Conservation (phyloP, 2,329 filamentous ascomycete species). For the Cercospora citrullina region DNA sequence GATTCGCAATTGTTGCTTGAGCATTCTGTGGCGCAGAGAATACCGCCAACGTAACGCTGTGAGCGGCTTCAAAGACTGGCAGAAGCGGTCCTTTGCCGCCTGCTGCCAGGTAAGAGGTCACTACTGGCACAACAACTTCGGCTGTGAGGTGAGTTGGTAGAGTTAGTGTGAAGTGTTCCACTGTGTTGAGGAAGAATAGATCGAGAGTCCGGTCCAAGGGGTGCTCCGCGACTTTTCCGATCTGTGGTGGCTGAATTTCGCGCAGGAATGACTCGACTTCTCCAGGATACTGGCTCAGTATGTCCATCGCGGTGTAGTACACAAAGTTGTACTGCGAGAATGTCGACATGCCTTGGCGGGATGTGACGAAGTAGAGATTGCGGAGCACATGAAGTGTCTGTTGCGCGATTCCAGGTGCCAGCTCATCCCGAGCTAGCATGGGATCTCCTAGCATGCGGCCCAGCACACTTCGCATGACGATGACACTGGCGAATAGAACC, state of each 20-base stretch:
- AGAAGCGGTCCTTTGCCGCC: slow-evolving; percentile 59
- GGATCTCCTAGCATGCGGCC: slow-evolving; percentile 63
- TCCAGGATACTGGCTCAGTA: slow-evolving; percentile 68
- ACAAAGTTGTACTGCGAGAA: slow-evolving; percentile 86
- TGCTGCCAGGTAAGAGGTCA: slow-evolving; percentile 70
- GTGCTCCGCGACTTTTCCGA: slow-evolving; percentile 59
- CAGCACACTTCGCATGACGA: slow-evolving; percentile 71
- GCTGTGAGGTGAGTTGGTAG: slow-evolving; percentile 69
- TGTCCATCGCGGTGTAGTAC: slow-evolving; percentile 78
- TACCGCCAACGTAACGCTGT: slow-evolving; percentile 76
- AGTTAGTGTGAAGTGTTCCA: slow-evolving; percentile 76
- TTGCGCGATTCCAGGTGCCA: slow-evolving; percentile 66
- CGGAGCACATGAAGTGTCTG: slow-evolving; percentile 73
- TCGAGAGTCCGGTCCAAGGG: slow-evolving; percentile 73
- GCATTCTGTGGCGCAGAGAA: slow-evolving; percentile 79
- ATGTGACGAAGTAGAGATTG: slow-evolving; percentile 79
- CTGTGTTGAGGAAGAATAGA: slow-evolving; percentile 82
- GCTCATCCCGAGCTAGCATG: slow-evolving; percentile 55
- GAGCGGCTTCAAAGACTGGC: slow-evolving; percentile 83
- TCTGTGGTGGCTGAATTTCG: slow-evolving; percentile 58
- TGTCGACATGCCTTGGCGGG: slow-evolving; percentile 67
- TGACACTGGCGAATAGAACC: slow-evolving; percentile 72
- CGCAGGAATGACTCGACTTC: slow-evolving; percentile 67
- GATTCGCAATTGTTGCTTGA: slow-evolving; percentile 65
- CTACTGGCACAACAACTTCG: slow-evolving; percentile 70